Conservation (phyloP, 2,329 filamentous ascomycete species). For the Epichloe sp. region DNA sequence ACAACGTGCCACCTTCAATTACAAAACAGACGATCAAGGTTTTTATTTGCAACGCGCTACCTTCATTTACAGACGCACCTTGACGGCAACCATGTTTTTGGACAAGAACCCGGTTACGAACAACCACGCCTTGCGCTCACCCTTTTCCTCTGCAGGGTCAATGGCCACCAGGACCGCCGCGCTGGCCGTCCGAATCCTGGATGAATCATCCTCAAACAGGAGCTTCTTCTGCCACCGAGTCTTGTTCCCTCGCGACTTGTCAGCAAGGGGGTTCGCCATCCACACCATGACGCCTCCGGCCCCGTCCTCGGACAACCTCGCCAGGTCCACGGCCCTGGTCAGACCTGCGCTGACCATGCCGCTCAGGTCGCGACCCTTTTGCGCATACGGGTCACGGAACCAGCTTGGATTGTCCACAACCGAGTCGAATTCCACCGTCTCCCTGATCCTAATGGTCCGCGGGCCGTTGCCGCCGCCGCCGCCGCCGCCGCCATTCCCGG, state of each 20-base stretch:
- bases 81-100: conserved; percentile 33
- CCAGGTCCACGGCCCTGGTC: conserved; percentile 25
- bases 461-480: conserved; percentile 6
- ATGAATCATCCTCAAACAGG: conserved; percentile 45
- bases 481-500: conserved; percentile 3
- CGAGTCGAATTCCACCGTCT: conserved; percentile 29
- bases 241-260: not conserved
- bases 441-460: conserved; percentile 19
- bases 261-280: conserved; percentile 15
- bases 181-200: conserved; percentile 33
- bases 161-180: conserved; percentile 39
- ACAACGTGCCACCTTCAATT: too few relatives aligned
- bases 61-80: conserved; percentile 30
- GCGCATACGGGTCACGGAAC: conserved; percentile 39
- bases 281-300: conserved; percentile 34
- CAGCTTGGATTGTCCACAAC: conserved; percentile 45
- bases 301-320: conserved; percentile 15
- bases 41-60: too few relatives aligned
- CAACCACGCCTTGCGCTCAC: conserved; percentile 38
- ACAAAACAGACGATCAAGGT: too few relatives aligned
- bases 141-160: conserved; percentile 29
- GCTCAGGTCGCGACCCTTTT: conserved; percentile 31
- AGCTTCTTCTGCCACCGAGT: conserved; percentile 29
- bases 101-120: conserved; percentile 44
- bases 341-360: conserved; percentile 40